Evolutionary conservation across 495 filamentous ascomycete species (phyloP).

Genomic region (Clavariopsis aquatica): DNA sequence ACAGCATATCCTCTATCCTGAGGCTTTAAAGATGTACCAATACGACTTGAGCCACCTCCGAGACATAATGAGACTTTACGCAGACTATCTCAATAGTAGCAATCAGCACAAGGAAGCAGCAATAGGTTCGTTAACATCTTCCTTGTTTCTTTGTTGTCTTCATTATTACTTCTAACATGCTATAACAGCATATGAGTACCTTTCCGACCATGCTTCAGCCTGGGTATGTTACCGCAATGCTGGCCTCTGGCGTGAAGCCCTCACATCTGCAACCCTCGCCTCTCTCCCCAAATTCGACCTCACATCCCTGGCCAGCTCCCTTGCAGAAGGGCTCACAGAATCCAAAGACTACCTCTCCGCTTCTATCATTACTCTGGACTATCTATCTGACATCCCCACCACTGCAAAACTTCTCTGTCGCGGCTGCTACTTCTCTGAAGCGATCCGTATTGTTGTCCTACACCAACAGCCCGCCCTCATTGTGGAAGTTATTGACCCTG

Average conservation of each 20-base stretch:
- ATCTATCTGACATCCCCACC: constrained; percentile 67
- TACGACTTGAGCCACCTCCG: constrained; percentile 66
- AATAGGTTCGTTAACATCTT: constrained; percentile 47
- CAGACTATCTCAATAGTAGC: constrained; percentile 68
- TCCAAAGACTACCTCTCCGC: constrained; percentile 78
- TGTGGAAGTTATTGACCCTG: constrained; percentile 66
- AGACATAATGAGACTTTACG: constrained; percentile 72
- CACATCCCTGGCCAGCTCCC: constrained; percentile 60
- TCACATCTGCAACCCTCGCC: constrained; percentile 72
- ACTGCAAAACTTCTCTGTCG: constrained; percentile 76
- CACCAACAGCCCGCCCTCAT: constrained; percentile 53
- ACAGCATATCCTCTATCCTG: constrained; percentile 76
- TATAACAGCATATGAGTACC: constrained; percentile 69
- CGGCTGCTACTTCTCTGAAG: constrained; percentile 80
- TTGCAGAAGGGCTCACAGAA: constrained; percentile 74
- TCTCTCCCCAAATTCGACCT: constrained; percentile 60
- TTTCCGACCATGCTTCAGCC: constrained; percentile 69
- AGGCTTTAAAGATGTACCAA: constrained; percentile 78
- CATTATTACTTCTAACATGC: background rate
- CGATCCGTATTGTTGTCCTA: constrained; percentile 66
- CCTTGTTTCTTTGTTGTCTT: background rate
- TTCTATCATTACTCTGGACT: constrained; percentile 75
- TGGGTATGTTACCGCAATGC: constrained; percentile 77
- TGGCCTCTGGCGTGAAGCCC: constrained; percentile 86
- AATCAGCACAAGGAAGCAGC: constrained; percentile 84